Evolutionary conservation across 805 yeast species (phyloP), one percentile per base, ranked within the genome.

Genomic region (Yarrowia sp.): DNA sequence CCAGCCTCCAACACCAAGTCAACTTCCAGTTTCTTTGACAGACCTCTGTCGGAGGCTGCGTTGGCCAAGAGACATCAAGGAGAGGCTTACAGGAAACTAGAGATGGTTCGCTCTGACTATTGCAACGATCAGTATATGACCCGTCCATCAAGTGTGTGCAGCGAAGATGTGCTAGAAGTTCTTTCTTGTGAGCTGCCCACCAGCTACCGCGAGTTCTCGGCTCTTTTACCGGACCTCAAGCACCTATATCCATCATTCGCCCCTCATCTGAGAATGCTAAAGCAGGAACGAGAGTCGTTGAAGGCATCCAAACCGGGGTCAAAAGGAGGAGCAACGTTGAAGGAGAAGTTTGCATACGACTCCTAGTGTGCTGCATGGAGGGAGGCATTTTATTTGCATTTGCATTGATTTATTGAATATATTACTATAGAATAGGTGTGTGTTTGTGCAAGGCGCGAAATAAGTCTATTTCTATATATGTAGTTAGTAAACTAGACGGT

Each of bases 401-500:
- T 46, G 52, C 52, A 46, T 46, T 46, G 52, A 46, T 46, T 46
- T 46, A 46, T 46, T 46, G 36, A 46, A 46, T 43, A 16, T 16
- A 43, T 46, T 24, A 43, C 11, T 26, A 26, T 44, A n/a, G 26
- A 41, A 12, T 21, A 21, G 11, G 21, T 40, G 16, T 19, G 21
- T 19, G 9, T 43, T 43, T 24, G 28, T 22, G 14, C 17, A 19
- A 40, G 44, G 11, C 8, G 7, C 26, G 44, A 40, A 14, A 17
- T 36, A 9, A 11, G 2, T 7, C 14, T 11, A 26, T 26, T 16
- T 41, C 8, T 22, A 8, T 44, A 26, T 44, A 10, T 44, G 4
- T 24, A 16, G 22, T 44, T 26, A 30, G 52, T 46, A 17, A n/a
- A 16, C 61, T 67, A 73, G 11, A 72, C 70, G 1, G 71, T 73